Evolutionary conservation across 2,329 filamentous ascomycete genomes (phyloP), one percentile per base, ranked within the genome.

Genomic region (Paracamarosporium sp.): DNA sequence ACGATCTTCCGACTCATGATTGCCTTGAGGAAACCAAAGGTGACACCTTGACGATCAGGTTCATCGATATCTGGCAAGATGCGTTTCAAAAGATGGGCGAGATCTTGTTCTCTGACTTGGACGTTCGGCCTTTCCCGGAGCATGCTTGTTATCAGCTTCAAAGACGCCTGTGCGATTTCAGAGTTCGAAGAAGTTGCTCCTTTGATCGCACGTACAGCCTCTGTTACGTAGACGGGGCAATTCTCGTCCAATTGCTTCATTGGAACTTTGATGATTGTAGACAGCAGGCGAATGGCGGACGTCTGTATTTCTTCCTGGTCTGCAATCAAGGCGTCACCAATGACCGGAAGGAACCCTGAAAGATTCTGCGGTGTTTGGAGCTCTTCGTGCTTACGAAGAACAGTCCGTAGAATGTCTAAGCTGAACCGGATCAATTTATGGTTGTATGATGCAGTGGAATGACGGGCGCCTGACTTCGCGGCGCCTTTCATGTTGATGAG

Each of bases 221-320:
- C 93, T 48, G 90, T 90, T 59, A 92, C 85, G 55, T 96, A 95
- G 1, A 97, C 87, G 48, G 90, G 88, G 7, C 87, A 88, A 59
- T 88, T 87, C 28, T 89, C 84, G 52, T 91, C 88, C 41, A 91
- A 83, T 55, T 88, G 81, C 1, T 82, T 81, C 65, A 97, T 85
- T 0, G 92, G 92, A 4, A 97, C 90, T 71, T 92, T 94, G 76
- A 93, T 89, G 58, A 98, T 88, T 1, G 92, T 89, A 0, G 88
- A 89, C 25, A 99, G 82, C n/a, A 98, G 81, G 61, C 93, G 88
- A 71, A 98, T 89, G 11, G 92, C 88, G 1, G 94, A 90, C 31
- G 96, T 87, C 79, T 96, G 95, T 58, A 99, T 90, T 73, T 99
- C 95, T 70, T 98, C 94, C 70, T 97, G 92, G 1, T 88, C 88